A percentile compares a stretch with the other conserved stretches of the same genome.
Conservation (phyloP, 148 eudicot genomes). For the Vaccinium darrowii region DNA sequence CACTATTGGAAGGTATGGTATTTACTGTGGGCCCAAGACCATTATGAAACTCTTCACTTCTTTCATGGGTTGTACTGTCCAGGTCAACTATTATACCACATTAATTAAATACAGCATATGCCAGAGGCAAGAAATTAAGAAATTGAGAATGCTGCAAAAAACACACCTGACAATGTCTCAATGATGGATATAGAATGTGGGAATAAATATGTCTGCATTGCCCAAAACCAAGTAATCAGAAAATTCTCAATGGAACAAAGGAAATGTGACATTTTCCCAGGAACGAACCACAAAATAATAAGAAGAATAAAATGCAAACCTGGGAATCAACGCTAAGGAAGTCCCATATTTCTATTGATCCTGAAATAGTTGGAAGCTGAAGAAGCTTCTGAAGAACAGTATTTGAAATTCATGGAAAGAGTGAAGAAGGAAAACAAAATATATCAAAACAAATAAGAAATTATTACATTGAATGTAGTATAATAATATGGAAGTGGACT, state of each 20-base stretch:
- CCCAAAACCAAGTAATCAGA: conserved; percentile 22
- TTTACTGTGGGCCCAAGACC: conserved; percentile 35
- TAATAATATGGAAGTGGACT: neutral
- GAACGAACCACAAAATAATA: conserved; percentile 15
- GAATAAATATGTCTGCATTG: conserved; percentile 84
- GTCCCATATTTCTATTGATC: conserved; percentile 99
- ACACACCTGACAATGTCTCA: conserved; percentile 79
- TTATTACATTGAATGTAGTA: neutral
- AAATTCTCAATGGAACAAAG: neutral
- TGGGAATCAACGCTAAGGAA: conserved; percentile 98
- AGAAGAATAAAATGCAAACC: conserved; percentile 44
- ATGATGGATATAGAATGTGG: conserved; percentile 83
- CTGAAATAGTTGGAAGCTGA: conserved; percentile 87
- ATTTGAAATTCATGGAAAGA: conserved; percentile 19
- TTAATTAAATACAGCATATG: conserved; percentile 10
- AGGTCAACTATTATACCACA: conserved; percentile 43
- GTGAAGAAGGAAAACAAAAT: neutral
- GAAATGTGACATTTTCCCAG: neutral
- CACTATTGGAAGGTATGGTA: conserved; percentile 40
- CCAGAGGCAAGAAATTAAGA: neutral
- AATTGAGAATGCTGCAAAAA: conserved; percentile 7
- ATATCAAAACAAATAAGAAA: neutral
- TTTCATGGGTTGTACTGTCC: conserved; percentile 37
- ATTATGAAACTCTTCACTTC: conserved; percentile 31
- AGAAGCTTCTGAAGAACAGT: conserved; percentile 68